Evolutionary conservation across 192 early-diverging fungal species (phyloP).

Genomic region (Linnemannia elongata): DNA sequence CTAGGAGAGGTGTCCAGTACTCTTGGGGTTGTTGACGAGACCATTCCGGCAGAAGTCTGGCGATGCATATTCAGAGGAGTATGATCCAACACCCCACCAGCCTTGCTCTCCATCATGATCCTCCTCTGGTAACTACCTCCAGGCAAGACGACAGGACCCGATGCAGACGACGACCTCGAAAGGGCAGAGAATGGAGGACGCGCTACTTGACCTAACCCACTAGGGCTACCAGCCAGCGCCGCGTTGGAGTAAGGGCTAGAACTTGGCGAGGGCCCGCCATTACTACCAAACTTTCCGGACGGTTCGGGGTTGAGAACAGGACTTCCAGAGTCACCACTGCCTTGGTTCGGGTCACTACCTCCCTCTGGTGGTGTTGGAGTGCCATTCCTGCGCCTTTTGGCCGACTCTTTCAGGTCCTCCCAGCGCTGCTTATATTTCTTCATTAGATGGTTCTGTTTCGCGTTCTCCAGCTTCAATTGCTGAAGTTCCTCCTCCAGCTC

Average conservation of each 20-base stretch:
- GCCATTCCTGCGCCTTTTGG: constrained; percentile 63
- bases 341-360: neutral
- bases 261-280: neutral
- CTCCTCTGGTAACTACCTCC: constrained; percentile 35
- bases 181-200: constrained; percentile 8
- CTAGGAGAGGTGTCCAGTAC: constrained; percentile 27
- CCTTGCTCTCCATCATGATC: constrained; percentile 35
- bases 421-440: constrained; percentile 82
- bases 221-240: constrained; percentile 16
- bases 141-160: constrained; percentile 18
- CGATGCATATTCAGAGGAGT: constrained; percentile 25
- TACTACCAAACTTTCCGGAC: neutral
- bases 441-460: constrained; percentile 67
- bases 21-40: constrained; percentile 20
- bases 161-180: constrained; percentile 15
- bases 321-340: neutral
- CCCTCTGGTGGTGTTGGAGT: constrained; percentile 8
- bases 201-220: constrained; percentile 3
- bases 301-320: neutral
- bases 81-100: constrained; percentile 11
- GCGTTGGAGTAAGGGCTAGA: constrained; percentile 29
- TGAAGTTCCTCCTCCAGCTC: constrained; percentile 74
- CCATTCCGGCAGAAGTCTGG: constrained; percentile 1
- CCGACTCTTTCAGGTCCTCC: constrained; percentile 85
- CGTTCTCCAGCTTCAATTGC: constrained; percentile 58